These are phyloP conservation scores for Eimeria falciformis DNA, from an alignment of 169 alveolate species.

Conservation along the genomic window DNA sequence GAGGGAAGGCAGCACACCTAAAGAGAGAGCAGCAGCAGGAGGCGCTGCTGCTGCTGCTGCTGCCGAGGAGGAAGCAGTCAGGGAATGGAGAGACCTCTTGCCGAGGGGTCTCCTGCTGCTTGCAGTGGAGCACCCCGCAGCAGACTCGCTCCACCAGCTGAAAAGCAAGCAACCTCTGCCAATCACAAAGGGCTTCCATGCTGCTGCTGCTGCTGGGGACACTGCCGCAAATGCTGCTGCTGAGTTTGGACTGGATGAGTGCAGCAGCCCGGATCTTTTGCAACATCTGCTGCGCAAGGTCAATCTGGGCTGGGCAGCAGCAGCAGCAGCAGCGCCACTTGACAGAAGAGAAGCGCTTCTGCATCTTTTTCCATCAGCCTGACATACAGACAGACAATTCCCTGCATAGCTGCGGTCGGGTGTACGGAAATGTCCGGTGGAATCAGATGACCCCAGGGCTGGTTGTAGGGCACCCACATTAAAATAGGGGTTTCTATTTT, in stretches of 20 bases:
- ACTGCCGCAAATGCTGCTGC: constrained; percentile 20
- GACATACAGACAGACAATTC: constrained; percentile 40
- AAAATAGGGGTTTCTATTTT: too few relatives aligned
- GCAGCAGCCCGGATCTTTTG: constrained; percentile 47
- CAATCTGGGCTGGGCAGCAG: background rate
- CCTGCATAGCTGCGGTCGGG: constrained; percentile 62
- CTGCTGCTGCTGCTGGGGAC: background rate
- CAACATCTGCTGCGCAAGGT: constrained; percentile 24
- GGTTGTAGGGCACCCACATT: too few relatives aligned
- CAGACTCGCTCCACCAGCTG: background rate
- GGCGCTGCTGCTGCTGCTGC: constrained; percentile 38
- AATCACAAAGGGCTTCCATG: background rate
- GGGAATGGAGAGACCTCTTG: background rate
- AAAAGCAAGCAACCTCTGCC: constrained; percentile 13
- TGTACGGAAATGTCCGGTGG: too few relatives aligned
- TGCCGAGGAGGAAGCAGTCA: constrained; percentile 4
- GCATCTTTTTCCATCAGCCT: constrained; percentile 34
- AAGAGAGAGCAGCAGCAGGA: constrained; percentile 22
- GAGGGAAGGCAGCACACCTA: background rate
- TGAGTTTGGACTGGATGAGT: constrained; percentile 47
- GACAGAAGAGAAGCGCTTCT: background rate
- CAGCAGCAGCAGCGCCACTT: constrained; percentile 17
- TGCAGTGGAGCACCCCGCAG: constrained; percentile 56
- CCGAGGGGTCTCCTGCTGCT: constrained; percentile 60
- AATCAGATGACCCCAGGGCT: too few relatives aligned